Conservation (phyloP, 176 grass and related monocot species). For the Carex cristatella region DNA sequence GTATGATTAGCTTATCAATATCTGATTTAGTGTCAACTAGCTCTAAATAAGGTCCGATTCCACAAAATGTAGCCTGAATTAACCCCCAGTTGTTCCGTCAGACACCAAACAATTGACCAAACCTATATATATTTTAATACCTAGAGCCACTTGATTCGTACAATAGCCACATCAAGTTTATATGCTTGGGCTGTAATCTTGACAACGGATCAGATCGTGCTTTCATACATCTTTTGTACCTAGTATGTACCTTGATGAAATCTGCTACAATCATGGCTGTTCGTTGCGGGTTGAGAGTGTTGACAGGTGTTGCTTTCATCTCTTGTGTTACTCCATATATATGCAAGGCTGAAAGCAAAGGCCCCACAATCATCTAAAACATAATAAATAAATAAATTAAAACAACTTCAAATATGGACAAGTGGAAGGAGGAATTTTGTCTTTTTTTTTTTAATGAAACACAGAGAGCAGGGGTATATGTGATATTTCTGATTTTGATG, state of each 20-base stretch:
- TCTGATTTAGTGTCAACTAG: background rate
- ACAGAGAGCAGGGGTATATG: background rate
- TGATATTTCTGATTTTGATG: background rate
- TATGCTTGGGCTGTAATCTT: background rate
- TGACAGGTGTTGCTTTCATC: conserved; percentile 87
- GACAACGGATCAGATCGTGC: background rate
- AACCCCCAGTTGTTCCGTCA: background rate
- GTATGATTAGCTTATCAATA: conserved; percentile 1
- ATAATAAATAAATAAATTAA: background rate
- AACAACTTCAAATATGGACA: background rate
- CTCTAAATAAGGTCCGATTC: background rate
- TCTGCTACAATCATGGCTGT: conserved; percentile 84
- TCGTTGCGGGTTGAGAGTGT: conserved; percentile 84
- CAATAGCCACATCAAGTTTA: background rate
- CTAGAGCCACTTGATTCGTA: background rate
- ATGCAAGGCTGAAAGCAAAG: conserved; percentile 72
- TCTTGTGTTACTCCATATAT: conserved; percentile 85
- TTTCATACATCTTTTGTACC: conserved; percentile 1
- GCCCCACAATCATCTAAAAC: conserved; percentile 76
- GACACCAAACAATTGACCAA: background rate
- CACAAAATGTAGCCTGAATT: background rate
- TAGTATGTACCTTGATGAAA: conserved; percentile 62
- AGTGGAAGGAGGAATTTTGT: background rate
- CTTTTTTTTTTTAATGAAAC: background rate
- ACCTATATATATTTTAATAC: background rate